Percentiles rank a stretch among this genome's conserved stretches.
Conservation (phyloP, 805 yeast species). For the Pichia insulana region DNA sequence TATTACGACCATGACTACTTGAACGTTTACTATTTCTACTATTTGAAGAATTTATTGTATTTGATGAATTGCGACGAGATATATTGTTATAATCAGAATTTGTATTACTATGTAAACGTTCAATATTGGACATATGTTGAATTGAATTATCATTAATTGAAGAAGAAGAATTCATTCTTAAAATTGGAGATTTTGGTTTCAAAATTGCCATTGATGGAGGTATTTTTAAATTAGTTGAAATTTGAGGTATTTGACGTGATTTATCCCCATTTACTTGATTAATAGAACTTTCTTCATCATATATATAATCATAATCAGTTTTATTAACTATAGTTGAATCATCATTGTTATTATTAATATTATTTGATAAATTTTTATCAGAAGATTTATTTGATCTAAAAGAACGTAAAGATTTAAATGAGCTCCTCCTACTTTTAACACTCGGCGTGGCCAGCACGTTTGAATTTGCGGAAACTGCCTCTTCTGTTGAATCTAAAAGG, state of each 20-base stretch:
- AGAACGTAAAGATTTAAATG: conserved; percentile 3
- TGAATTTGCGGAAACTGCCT: too few relatives aligned
- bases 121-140: conserved; percentile 10
- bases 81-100: conserved; percentile 6
- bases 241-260: not conserved
- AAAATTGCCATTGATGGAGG: conserved; percentile 29
- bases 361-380: conserved; percentile 5
- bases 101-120: conserved; percentile 10
- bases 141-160: conserved; percentile 17
- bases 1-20: conserved; percentile 4
- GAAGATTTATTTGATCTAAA: not conserved
- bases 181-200: conserved; percentile 28
- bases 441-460: not conserved
- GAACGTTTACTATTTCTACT: conserved; percentile 5
- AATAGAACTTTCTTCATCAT: conserved; percentile 11
- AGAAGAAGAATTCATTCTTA: conserved; percentile 25
- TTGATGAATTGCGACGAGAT: conserved; percentile 16
- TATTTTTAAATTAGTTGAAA: conserved; percentile 13
- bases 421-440: conserved; percentile 6
- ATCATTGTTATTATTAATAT: not conserved
- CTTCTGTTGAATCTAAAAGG: too few relatives aligned
- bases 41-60: conserved; percentile 9
- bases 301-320: conserved; percentile 18
- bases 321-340: not conserved
- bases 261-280: not conserved